Evolutionary conservation across 108 stramenopile genomes (phyloP).

Genomic region (Nitzschia putrida): DNA sequence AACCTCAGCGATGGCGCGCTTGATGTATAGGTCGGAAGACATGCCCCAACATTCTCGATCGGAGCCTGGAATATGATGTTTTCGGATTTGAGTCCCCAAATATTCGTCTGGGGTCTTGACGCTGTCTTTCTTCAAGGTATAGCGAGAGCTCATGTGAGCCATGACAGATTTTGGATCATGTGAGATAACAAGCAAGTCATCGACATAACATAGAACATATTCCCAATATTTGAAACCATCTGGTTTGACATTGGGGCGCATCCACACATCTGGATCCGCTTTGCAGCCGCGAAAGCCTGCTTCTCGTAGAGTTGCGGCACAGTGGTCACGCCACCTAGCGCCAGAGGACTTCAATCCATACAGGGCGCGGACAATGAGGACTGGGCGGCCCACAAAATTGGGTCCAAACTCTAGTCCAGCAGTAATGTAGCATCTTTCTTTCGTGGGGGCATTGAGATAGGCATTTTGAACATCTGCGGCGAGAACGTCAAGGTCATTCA

Average conservation of each 20-base stretch:
- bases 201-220: conserved; percentile 37
- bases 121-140: conserved; percentile 33
- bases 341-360: conserved; percentile 41
- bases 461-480: conserved; percentile 47
- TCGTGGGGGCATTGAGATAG: conserved; percentile 43
- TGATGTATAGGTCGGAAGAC: conserved; percentile 27
- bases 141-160: conserved; percentile 35
- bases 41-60: conserved; percentile 12
- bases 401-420: conserved; percentile 44
- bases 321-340: conserved; percentile 19
- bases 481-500: conserved; percentile 47
- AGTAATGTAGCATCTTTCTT: conserved; percentile 34
- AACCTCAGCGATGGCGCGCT: conserved; percentile 20
- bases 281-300: conserved; percentile 19
- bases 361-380: conserved; percentile 31
- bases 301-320: not conserved
- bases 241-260: not conserved
- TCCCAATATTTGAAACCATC: conserved; percentile 35
- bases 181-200: conserved; percentile 29
- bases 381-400: conserved; percentile 15
- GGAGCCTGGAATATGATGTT: not conserved
- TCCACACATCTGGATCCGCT: conserved; percentile 41
- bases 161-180: conserved; percentile 12
- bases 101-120: conserved; percentile 42
- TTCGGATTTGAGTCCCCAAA: conserved; percentile 27